Evolutionary conservation across 495 filamentous ascomycete species (phyloP), one percentile per base, ranked within the genome.

Genomic region (Aspergillus sclerotioniger): DNA sequence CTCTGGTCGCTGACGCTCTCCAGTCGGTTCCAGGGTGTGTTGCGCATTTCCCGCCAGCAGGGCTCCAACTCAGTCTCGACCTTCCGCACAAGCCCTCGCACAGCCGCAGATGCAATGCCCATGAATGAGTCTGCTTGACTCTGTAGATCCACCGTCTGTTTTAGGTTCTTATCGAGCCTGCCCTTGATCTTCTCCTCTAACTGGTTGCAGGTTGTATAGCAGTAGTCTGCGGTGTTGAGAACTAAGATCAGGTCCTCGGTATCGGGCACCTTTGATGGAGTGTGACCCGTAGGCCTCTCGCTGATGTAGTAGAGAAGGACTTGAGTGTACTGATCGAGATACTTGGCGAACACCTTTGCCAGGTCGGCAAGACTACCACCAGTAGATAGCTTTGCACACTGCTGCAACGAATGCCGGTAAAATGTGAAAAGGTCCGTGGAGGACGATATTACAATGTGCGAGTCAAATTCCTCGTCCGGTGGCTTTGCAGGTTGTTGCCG

Each of bases 381-480:
- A 0, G 92, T 96, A 0, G 94, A 97, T 2, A 98, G 83, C 72
- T 96, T 98, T 10, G 95, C 91, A 68, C 94, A 98, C 74, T 98
- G 95, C 5, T 91, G 89, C 13, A 98, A 76, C 3, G 90, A 90
- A 44, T 90, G 81, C 39, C 95, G 89, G 70, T 98, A 98, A 64
- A 97, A 96, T 59, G 92, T 90, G 73, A 98, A 98, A 10, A 98
- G 84, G 66, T 98, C 94, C 47, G 93, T 96, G 3, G 95, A 96
- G 0, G 93, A 97, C 2, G 90, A 79, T 43, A 96, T 90, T 53
- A 96, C 94, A n/a, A 86, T 82, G 65, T 96, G 89, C 0, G 90
- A 78, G 35, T 90, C 88, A 73, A 98, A 96, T 49, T 98, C 94
- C 67, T 98, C 94, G 54, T 97, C 93, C 1, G 83, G 73, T 12